phyloP scores from a whole-genome alignment of 2,329 filamentous ascomycete species.

The Fonsecaea nubica region DNA sequence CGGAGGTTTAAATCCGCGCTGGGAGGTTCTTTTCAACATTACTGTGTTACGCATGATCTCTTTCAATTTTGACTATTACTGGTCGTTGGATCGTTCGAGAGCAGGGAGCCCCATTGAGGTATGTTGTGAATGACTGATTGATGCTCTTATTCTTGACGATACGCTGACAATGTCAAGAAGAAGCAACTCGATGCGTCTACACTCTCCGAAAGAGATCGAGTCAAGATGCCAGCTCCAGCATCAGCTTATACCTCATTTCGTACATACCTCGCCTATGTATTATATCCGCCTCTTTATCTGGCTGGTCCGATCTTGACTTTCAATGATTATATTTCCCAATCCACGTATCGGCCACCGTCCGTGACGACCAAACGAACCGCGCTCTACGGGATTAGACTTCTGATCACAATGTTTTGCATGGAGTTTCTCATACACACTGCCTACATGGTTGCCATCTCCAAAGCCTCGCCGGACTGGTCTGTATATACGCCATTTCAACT shows the following conservation, averaged over 20 bases:
- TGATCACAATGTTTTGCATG: conserved; percentile 82
- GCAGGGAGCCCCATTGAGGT: conserved; percentile 79
- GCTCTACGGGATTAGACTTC: conserved; percentile 83
- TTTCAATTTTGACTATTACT: conserved; percentile 97
- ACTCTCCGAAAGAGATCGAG: conserved; percentile 86
- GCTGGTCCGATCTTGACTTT: conserved; percentile 94
- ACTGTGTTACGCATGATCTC: conserved; percentile 91
- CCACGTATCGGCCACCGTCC: conserved; percentile 73
- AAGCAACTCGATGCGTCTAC: conserved; percentile 88
- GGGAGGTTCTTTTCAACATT: conserved; percentile 98
- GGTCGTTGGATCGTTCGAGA: conserved; percentile 72
- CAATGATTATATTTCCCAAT: conserved; percentile 95
- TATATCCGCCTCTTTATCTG: conserved; percentile 93
- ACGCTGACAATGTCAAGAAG: conserved; percentile 83
- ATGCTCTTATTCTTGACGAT: not conserved
- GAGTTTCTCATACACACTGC: conserved; percentile 89
- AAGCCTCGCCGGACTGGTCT: conserved; percentile 78
- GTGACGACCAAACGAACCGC: conserved; percentile 74
- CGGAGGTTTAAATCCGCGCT: conserved; percentile 83
- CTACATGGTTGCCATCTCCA: conserved; percentile 91
- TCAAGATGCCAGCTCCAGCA: conserved; percentile 74
- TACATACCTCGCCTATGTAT: conserved; percentile 85
- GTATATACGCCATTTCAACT: conserved; percentile 87
- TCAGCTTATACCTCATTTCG: conserved; percentile 75
- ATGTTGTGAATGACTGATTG: conserved; percentile 48